A percentile compares a stretch with the other conserved stretches of the same genome.
These are phyloP conservation scores for Monsonia emarginata DNA, from an alignment of 441 rosid genomes.

Conservation along the genomic window DNA sequence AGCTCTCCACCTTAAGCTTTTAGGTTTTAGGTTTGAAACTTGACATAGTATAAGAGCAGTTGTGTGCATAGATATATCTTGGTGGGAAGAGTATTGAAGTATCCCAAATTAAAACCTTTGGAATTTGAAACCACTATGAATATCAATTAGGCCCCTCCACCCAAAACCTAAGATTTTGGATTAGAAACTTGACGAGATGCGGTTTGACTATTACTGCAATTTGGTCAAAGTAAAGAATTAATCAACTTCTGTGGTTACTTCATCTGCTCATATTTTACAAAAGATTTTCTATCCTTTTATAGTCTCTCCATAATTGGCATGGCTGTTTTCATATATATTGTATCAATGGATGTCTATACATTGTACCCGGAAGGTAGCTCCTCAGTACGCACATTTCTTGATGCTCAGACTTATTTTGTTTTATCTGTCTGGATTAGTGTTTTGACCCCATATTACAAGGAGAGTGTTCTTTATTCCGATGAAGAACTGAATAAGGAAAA, in stretches of 20 bases:
- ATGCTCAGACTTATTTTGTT: slow-evolving; percentile 12
- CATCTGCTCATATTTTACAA: not conserved
- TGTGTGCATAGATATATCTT: too few relatives aligned
- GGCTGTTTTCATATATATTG: not conserved
- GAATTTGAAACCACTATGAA: too few relatives aligned
- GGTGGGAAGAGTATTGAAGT: too few relatives aligned
- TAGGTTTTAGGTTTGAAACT: not conserved
- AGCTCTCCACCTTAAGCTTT: not conserved
- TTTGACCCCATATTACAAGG: slow-evolving; percentile 88
- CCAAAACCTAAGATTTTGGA: too few relatives aligned
- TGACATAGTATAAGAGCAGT: not conserved
- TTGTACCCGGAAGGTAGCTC: not conserved
- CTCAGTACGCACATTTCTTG: not conserved
- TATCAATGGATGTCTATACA: not conserved
- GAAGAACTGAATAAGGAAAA: slow-evolving; percentile 77
- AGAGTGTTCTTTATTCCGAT: slow-evolving; percentile 80
- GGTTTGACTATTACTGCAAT: too few relatives aligned
- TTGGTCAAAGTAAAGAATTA: not conserved
- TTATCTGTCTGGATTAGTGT: slow-evolving; percentile 42
- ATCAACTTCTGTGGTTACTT: not conserved
- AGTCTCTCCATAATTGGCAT: not conserved
- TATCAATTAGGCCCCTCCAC: too few relatives aligned
- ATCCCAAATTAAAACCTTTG: too few relatives aligned
- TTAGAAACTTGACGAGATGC: too few relatives aligned
- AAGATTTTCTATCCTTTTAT: not conserved